Conservation (phyloP, 305 asterid species). For the Fraxinus angustifolia region DNA sequence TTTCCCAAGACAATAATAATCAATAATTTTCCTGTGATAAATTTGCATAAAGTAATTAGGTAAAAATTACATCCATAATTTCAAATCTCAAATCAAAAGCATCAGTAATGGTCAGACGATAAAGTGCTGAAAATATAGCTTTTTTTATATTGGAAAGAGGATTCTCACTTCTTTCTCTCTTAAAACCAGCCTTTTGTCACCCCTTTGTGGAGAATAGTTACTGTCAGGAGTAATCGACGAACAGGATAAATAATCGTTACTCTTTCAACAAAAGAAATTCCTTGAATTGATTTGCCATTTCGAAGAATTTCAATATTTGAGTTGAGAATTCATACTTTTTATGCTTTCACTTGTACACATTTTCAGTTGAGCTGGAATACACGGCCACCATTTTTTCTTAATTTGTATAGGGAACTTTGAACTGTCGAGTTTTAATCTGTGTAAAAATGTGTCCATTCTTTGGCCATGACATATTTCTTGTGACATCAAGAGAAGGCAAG, state of each 20-base stretch:
- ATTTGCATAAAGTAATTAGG: neutral
- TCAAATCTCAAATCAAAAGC: neutral
- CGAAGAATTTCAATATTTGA: neutral
- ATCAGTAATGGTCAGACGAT: neutral
- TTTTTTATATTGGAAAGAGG: neutral
- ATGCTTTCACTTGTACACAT: neutral
- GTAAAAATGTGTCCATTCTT: neutral
- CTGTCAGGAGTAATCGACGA: neutral
- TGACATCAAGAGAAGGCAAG: neutral
- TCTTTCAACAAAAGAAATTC: neutral
- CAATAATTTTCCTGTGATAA: neutral
- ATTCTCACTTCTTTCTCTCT: neutral
- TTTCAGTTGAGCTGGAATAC: neutral
- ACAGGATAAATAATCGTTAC: neutral
- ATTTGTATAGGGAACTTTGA: neutral
- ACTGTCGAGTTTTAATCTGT: neutral
- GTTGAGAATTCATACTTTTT: neutral
- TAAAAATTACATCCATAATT: neutral
- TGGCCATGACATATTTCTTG: neutral
- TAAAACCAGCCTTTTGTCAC: neutral
- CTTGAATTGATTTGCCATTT: neutral
- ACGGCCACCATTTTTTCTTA: neutral
- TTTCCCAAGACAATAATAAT: neutral
- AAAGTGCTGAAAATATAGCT: neutral
- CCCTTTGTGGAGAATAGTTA: neutral